Evolutionary conservation across 495 filamentous ascomycete genomes (phyloP).

Genomic region (Penicillium manginii): DNA sequence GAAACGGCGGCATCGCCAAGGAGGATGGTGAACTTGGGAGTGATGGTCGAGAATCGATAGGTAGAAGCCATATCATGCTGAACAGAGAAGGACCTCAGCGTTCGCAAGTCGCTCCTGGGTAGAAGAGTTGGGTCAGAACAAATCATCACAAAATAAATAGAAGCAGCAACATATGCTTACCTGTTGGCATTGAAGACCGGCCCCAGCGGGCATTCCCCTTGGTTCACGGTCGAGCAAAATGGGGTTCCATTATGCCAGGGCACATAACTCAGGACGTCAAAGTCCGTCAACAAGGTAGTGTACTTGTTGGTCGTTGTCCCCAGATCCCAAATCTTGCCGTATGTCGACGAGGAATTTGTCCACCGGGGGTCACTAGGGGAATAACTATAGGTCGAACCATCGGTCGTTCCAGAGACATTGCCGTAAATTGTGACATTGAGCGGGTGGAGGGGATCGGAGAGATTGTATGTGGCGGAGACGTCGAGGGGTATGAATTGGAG

Average conservation of each 20-base stretch:
- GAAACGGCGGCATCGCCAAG: slow-evolving; percentile 68
- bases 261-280: slow-evolving; percentile 74
- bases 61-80: slow-evolving; percentile 75
- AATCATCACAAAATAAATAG: neutral
- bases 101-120: slow-evolving; percentile 51
- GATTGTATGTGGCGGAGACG: slow-evolving; percentile 74
- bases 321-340: slow-evolving; percentile 77
- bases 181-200: slow-evolving; percentile 68
- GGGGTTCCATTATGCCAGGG: slow-evolving; percentile 55
- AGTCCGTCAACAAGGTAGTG: slow-evolving; percentile 69
- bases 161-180: slow-evolving; percentile 45
- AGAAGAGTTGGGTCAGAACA: neutral
- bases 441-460: slow-evolving; percentile 60
- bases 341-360: slow-evolving; percentile 57
- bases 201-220: slow-evolving; percentile 72
- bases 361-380: slow-evolving; percentile 52
- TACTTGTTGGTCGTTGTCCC: slow-evolving; percentile 56
- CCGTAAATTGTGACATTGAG: slow-evolving; percentile 85
- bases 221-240: slow-evolving; percentile 67
- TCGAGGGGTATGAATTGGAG: slow-evolving; percentile 83
- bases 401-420: slow-evolving; percentile 75
- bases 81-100: slow-evolving; percentile 72
- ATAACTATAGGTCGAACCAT: slow-evolving; percentile 52
- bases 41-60: slow-evolving; percentile 84
- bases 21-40: slow-evolving; percentile 67